phyloP scores from a whole-genome alignment of 306 rosid genomes.

The Prunus mira region DNA sequence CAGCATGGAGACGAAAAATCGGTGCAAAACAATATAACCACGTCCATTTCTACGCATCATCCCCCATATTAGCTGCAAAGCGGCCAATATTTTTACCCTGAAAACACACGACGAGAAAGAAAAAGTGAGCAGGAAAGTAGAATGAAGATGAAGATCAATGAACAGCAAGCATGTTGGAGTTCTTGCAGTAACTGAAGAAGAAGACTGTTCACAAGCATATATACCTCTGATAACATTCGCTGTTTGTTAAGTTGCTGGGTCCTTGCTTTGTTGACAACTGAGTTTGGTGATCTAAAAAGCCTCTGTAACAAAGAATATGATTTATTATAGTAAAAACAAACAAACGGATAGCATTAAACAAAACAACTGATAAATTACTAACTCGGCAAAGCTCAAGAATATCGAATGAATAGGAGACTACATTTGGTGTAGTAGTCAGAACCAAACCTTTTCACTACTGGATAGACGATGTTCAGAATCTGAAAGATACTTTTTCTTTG shows the following conservation, averaged over 20 bases:
- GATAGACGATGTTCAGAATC: conserved; percentile 62
- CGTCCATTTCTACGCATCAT: conserved; percentile 26
- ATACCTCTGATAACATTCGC: conserved; percentile 73
- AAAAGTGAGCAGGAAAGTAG: background rate
- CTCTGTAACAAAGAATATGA: conserved; percentile 46
- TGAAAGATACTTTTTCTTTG: conserved; percentile 49
- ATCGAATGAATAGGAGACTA: background rate
- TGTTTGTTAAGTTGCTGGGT: conserved; percentile 78
- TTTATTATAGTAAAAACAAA: too few relatives aligned
- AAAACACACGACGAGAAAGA: background rate
- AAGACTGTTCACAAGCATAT: background rate
- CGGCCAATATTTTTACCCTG: conserved; percentile 85
- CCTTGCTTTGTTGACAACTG: conserved; percentile 78
- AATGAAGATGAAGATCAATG: background rate
- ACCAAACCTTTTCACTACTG: conserved; percentile 66
- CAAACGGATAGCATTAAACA: background rate
- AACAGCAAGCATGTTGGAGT: background rate
- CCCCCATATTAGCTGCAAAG: conserved; percentile 52
- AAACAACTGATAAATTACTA: background rate
- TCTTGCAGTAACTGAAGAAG: background rate
- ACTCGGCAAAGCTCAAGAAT: background rate
- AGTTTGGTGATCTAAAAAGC: conserved; percentile 81
- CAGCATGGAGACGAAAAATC: background rate
- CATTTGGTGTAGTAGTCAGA: background rate
- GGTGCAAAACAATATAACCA: background rate